Base-by-base conservation (phyloP, 2,329 filamentous ascomycete species). In the Xylaria sp. region DNA sequence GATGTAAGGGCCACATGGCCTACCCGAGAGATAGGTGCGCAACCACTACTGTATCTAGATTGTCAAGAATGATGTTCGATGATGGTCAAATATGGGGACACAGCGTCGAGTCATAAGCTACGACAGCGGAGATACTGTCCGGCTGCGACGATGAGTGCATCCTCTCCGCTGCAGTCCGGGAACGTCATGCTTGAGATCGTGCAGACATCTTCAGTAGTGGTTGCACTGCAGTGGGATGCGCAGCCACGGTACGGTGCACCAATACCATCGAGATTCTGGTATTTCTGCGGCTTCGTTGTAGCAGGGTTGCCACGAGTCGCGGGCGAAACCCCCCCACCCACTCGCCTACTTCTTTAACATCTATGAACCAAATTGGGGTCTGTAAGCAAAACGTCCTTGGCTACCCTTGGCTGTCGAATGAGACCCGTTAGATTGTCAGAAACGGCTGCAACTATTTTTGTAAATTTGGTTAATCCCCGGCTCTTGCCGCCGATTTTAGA, bases 241-340 rank as follows among this genome's bases (percentile, higher is more conserved):
- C 64, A 66, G 66, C 69, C 65, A 70, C 67, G 11, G 17, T 59
- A 36, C 33, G 23, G 15, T 51, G 17, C 46, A 56, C 68, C 58
- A 66, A 65, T 53, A 38, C 56, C 59, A 64, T 54, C 23, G 42
- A 23, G 57, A 67, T 59, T 59, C 58, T 44, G 15, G 15, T 53
- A 49, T n/a, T 33, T 53, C 10, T 33, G 15, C 17, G 23, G 36
- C 40, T 71, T 48, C 42, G 31, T 53, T 38, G 28, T 59, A 66
- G 59, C 71, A 73, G 71, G 71, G 71, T 64, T 71, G 65, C 71
- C 71, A 73, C 71, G 69, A 66, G 71, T 56, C 40, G 65, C 59
- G 57, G 63, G 67, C 66, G 33, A 26, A 38, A 26, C 44, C 59
- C 60, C 53, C 63, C 53, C 65, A 59, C 63, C 53, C 65, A 59